Conservation (phyloP, 345 rosid species). For the Clarkia xantiana region DNA sequence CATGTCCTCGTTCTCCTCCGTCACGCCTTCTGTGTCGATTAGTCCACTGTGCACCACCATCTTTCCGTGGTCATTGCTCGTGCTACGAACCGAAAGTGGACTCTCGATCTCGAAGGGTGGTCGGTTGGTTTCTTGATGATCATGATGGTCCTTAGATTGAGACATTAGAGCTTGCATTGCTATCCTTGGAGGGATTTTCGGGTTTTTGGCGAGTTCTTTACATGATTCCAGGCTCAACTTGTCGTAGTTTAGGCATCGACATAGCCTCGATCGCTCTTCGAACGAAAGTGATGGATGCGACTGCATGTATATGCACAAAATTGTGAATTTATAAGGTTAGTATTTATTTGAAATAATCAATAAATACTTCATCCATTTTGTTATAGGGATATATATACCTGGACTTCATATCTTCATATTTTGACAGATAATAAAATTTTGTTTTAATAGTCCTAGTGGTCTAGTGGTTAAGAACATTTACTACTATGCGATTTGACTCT, state of each 20-base stretch:
- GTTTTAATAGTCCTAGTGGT: too few relatives aligned
- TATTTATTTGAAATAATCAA: too few relatives aligned
- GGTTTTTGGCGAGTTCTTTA: slow-evolving; percentile 68
- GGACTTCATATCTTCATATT: too few relatives aligned
- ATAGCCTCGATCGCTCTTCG: slow-evolving; percentile 47
- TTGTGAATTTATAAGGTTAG: neutral
- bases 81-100: slow-evolving; percentile 1
- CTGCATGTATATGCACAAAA: slow-evolving; percentile 14
- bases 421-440: too few relatives aligned
- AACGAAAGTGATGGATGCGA: slow-evolving; percentile 49
- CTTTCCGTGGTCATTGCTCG: neutral
- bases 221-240: slow-evolving; percentile 60
- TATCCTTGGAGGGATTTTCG: slow-evolving; percentile 59
- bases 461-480: too few relatives aligned
- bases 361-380: too few relatives aligned
- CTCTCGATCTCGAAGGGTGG: slow-evolving; percentile 6
- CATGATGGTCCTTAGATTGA: slow-evolving; percentile 17
- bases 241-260: slow-evolving; percentile 52
- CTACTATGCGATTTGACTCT: too few relatives aligned
- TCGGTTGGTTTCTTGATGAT: slow-evolving; percentile 5
- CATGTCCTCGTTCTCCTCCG: slow-evolving; percentile 20
- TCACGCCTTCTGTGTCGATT: slow-evolving; percentile 12
- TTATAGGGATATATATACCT: too few relatives aligned
- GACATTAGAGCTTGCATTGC: slow-evolving; percentile 58
- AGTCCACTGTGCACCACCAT: slow-evolving; percentile 6